These are phyloP conservation scores for Monosporascus sp. DNA, from an alignment of 2,329 filamentous ascomycete genomes.

Conservation along the genomic window DNA sequence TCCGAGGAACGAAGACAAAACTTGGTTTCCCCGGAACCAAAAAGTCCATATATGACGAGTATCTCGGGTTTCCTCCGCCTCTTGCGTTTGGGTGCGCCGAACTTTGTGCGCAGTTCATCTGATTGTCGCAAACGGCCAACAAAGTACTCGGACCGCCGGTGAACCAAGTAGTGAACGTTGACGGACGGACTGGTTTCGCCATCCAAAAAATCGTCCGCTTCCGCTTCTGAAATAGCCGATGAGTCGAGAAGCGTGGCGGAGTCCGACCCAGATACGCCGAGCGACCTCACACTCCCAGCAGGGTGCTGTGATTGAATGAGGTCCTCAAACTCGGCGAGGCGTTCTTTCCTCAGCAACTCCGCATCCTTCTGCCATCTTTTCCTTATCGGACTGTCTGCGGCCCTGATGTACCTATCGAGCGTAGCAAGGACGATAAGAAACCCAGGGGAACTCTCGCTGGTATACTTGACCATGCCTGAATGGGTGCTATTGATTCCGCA, in stretches of 20 bases:
- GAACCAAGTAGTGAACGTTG: conserved; percentile 7
- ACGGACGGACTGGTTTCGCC: background rate
- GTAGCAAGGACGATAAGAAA: conserved; percentile 4
- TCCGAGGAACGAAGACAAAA: conserved; percentile 5
- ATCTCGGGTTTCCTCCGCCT: conserved; percentile 5
- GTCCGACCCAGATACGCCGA: too few species aligned
- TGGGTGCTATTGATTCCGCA: conserved; percentile 4
- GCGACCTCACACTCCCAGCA: too few species aligned
- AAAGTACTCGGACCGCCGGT: conserved; percentile 7
- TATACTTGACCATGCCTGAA: conserved; percentile 4
- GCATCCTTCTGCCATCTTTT: conserved; percentile 6
- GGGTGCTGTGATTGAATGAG: background rate
- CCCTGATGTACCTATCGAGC: conserved; percentile 5
- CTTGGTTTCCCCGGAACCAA: conserved; percentile 7
- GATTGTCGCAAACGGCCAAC: conserved; percentile 3
- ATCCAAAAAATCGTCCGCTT: background rate
- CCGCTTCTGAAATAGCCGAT: background rate
- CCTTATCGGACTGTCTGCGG: background rate
- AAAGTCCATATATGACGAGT: conserved; percentile 7
- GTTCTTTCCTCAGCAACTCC: conserved; percentile 5
- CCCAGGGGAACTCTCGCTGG: background rate
- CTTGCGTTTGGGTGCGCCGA: background rate
- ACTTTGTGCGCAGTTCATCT: background rate
- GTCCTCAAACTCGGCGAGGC: conserved; percentile 1
- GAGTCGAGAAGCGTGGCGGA: too few species aligned